phyloP scores from a whole-genome alignment of 495 filamentous ascomycete species.

The Massariosphaeria phaeospora region DNA sequence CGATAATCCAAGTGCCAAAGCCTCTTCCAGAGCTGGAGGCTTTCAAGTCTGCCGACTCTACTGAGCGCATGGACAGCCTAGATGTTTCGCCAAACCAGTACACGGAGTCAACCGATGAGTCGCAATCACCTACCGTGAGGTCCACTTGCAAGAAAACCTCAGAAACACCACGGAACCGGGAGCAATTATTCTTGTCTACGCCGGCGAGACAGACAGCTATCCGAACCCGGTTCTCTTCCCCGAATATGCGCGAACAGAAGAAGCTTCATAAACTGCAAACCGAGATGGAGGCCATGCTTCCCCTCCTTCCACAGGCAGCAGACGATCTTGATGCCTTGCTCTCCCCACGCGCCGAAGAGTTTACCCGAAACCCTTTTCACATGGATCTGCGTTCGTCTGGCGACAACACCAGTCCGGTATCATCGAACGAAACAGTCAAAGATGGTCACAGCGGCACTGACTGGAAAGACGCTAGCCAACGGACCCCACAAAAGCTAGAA shows the following conservation, averaged over 20 bases:
- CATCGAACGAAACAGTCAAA: conserved; percentile 30
- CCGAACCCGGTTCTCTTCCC: conserved; percentile 38
- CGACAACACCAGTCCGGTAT: conserved; percentile 23
- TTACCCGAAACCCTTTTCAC: conserved; percentile 44
- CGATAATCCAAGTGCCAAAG: not conserved
- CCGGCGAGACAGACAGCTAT: conserved; percentile 21
- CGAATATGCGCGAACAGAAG: conserved; percentile 37
- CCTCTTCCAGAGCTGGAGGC: not conserved
- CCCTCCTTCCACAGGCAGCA: conserved; percentile 20
- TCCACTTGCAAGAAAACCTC: too few species aligned
- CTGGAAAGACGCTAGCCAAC: conserved; percentile 13
- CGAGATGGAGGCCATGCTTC: conserved; percentile 35
- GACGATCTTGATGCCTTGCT: conserved; percentile 37
- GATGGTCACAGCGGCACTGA: conserved; percentile 15
- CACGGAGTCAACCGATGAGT: too few species aligned
- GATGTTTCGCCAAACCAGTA: conserved; percentile 5
- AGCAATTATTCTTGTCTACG: conserved; percentile 14
- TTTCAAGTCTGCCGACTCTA: not conserved
- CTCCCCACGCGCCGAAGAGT: conserved; percentile 43
- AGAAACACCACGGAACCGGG: too few species aligned
- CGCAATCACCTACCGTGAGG: too few species aligned
- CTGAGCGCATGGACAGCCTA: conserved; percentile 18
- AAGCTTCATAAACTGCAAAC: conserved; percentile 39
- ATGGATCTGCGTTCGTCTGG: conserved; percentile 15
- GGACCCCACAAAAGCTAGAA: conserved; percentile 39